Base-by-base conservation (phyloP, 805 yeast genomes). In the Wickerhamomyces xylosicus region DNA sequence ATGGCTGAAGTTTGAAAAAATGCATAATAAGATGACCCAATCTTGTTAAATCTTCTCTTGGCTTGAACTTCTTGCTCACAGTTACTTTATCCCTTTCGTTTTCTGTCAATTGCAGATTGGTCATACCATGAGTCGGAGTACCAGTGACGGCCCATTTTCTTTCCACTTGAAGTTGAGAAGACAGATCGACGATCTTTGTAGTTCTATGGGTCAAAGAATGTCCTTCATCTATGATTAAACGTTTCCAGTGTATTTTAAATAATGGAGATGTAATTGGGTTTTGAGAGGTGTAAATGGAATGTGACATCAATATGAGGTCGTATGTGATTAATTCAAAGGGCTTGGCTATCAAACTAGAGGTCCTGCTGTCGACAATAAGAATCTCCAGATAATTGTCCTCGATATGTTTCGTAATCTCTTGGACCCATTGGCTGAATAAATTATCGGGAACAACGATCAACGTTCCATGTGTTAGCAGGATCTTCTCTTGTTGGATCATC, bases 111-210 rank as follows among this genome's bases (percentile, higher is more conserved):
- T 74, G 72, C 7, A 77, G 51, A 34, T 67, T 68, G 0, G 86
- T 77, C 38, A 80, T 58, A 0, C 89, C 89, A 0, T 82, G 69
- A 0, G 86, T 79, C 4, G 87, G 87, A 0, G 89, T 80, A 22
- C 89, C 87, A 0, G 83, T 75, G 1, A 80, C 84, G 0, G 79
- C 77, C 89, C 89, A 80, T 43, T 72, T 66, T 37, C 85, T 63
- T 49, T 80, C 89, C 8, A 72, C 71, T 36, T 58, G 54, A 35
- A 81, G 50, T 18, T 61, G 57, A 27, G 62, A 63, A 16, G 83
- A 75, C 27, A 74, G 50, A 8, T 56, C 50, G 7, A 73, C 77
- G 0, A 73, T 66, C 37, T 71, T 62, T 0, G 83, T 66, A 2
- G 66, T 53, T 40, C 67, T 68, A 7, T 79, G 66, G 42, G 64